These are phyloP conservation scores for Cladophialophora chaetospira DNA, from an alignment of 2,329 filamentous ascomycete genomes.

Conservation along the genomic window DNA sequence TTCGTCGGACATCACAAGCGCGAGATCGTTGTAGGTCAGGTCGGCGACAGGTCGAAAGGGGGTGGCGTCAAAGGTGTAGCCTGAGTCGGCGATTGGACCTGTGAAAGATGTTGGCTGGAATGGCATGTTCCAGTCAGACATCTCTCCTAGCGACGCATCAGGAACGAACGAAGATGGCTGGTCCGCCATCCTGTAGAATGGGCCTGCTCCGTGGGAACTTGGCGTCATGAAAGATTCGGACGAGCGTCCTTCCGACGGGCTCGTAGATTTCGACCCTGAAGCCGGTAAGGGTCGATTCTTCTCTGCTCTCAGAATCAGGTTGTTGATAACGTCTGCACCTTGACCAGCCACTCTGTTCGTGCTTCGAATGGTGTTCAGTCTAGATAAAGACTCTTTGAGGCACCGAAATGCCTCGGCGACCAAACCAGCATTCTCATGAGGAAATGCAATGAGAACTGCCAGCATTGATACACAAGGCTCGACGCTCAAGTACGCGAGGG, in stretches of 20 bases:
- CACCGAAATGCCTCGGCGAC: conserved; percentile 12
- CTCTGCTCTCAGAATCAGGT: conserved; percentile 16
- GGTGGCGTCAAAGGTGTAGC: conserved; percentile 7
- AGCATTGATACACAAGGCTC: conserved; percentile 16
- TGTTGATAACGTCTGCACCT: conserved; percentile 20
- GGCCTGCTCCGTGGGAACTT: neutral
- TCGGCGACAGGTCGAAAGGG: conserved; percentile 11
- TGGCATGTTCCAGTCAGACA: conserved; percentile 7
- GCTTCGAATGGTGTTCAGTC: conserved; percentile 10
- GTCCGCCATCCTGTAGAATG: neutral
- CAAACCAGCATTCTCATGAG: conserved; percentile 5
- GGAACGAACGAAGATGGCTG: neutral
- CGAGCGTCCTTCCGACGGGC: neutral
- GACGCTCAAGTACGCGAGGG: conserved; percentile 11
- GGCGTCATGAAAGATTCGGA: conserved; percentile 8
- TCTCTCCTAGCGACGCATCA: neutral
- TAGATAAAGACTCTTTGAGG: conserved; percentile 8
- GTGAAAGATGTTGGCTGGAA: neutral
- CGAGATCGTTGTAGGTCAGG: conserved; percentile 11
- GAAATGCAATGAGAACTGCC: conserved; percentile 18
- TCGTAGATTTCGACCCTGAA: neutral
- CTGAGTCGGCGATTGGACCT: neutral
- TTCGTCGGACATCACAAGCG: conserved; percentile 5
- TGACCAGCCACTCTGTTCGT: conserved; percentile 16
- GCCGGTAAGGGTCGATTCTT: conserved; percentile 11